Evolutionary conservation across 169 alveolate genomes (phyloP).

Genomic region (Plasmodium gonderi): DNA sequence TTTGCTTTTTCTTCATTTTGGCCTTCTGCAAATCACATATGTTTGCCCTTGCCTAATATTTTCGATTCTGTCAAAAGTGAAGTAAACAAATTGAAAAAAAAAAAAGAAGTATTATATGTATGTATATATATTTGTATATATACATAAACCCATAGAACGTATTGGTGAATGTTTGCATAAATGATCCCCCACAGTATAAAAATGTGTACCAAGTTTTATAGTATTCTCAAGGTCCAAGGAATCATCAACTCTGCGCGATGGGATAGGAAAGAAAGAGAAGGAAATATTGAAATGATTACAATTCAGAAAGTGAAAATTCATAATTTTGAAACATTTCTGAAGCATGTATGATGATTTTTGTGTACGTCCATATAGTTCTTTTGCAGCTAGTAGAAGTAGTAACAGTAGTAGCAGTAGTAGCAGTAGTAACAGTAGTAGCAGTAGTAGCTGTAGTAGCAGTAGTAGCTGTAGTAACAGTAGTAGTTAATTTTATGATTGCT

Average conservation of each 20-base stretch:
- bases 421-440: too few relatives aligned
- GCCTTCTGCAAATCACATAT: background rate
- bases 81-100: background rate
- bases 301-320: too few relatives aligned
- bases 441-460: too few relatives aligned
- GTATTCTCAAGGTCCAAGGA: slow-evolving; percentile 54
- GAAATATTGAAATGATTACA: background rate
- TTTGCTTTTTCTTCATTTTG: background rate
- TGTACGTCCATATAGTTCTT: background rate
- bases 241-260: slow-evolving; percentile 45
- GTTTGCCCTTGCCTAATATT: slow-evolving; percentile 22
- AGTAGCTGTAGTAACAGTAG: too few relatives aligned
- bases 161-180: too few relatives aligned
- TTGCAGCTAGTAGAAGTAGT: too few relatives aligned
- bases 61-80: slow-evolving; percentile 42
- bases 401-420: too few relatives aligned
- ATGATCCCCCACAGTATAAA: too few relatives aligned
- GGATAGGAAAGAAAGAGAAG: background rate
- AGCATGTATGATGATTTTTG: background rate
- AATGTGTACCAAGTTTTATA: slow-evolving; percentile 36
- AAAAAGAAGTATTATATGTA: background rate
- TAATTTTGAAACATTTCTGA: too few relatives aligned
- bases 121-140: background rate
- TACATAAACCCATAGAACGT: too few relatives aligned
- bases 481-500: too few relatives aligned